Base-by-base conservation (phyloP, 169 alveolate genomes). In the Plasmodium chabaudi region DNA sequence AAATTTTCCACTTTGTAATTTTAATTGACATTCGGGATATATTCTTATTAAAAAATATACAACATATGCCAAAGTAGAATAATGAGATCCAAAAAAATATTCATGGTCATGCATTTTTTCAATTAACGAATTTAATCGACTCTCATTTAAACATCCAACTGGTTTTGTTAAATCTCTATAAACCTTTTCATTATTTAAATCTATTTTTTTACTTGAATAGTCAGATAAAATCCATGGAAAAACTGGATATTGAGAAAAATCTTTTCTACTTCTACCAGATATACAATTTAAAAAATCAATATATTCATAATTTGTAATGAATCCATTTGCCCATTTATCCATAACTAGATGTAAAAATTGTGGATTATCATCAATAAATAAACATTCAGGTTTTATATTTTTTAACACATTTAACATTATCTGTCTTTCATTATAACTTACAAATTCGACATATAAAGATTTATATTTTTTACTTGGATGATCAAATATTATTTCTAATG, bases 61-160 rank as follows among this genome's bases (percentile, higher is more conserved):
- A 25, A 98, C 98, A 92, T 97, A 96, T 10, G 99, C 99, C 15
- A 99, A 99, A 0, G 99, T 97, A 47, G 99, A 97, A 92, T 98
- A 98, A 90, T 98, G 99, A 1, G 99, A 97, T 70, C 99, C 99
- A 92, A 97, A 98, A 19, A 98, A 94, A 92, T 96, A 98, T 88
- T 95, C 92, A 42, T 84, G 77, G 42, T 96, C 95, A 25, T 88
- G 92, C 98, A 95, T 95, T 25, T 97, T 79, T 46, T 93, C 94
- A 51, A 94, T 93, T n/a, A 95, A 91, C 60, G 93, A 94, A 60
- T 92, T 87, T 17, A 97, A 87, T 64, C 98, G 74, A 53, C 92
- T 95, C 47, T 67, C 49, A 92, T 97, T 96, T 59, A 97, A 69
- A 12, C 98, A 97, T 0, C 99, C 99, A 42, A 98, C 92, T 17